These are phyloP conservation scores for Candida easanensis DNA, from an alignment of 805 yeast species.

Conservation along the genomic window DNA sequence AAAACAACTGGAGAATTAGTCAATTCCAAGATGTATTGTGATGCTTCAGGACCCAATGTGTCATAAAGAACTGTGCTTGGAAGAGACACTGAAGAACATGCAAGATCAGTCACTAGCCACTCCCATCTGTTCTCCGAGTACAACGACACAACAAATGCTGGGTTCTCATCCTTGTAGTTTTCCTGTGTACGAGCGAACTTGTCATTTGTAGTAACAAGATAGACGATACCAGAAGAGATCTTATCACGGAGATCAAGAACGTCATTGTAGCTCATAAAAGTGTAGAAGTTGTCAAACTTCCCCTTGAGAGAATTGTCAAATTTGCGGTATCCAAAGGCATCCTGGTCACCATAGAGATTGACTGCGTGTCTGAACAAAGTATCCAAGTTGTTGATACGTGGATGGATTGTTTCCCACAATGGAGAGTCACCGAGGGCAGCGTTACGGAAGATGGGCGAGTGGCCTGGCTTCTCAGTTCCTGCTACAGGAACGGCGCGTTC, in stretches of 20 bases:
- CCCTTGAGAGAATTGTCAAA: slow-evolving; percentile 28
- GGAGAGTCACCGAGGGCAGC: slow-evolving; percentile 1
- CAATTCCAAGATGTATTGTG: slow-evolving; percentile 56
- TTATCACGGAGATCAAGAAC: slow-evolving; percentile 39
- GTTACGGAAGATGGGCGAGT: slow-evolving; percentile 12
- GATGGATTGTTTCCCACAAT: slow-evolving; percentile 5
- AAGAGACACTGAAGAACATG: slow-evolving; percentile 38
- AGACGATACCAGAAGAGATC: slow-evolving; percentile 53
- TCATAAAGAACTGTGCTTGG: slow-evolving; percentile 52
- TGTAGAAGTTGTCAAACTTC: slow-evolving; percentile 39
- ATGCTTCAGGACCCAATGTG: slow-evolving; percentile 55
- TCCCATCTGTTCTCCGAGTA: slow-evolving; percentile 57
- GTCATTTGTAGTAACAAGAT: slow-evolving; percentile 26
- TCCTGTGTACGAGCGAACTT: slow-evolving; percentile 35
- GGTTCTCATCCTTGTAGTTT: slow-evolving; percentile 6
- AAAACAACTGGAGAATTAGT: slow-evolving; percentile 64
- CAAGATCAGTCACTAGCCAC: slow-evolving; percentile 67
- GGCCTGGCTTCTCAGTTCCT: slow-evolving; percentile 5
- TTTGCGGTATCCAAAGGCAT: slow-evolving; percentile 37
- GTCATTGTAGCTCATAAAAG: slow-evolving; percentile 37
- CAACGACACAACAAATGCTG: slow-evolving; percentile 37
- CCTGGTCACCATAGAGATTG: slow-evolving; percentile 23
- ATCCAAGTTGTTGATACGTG: slow-evolving; percentile 8
- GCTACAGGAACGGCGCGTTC: slow-evolving; percentile 6
- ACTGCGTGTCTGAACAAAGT: slow-evolving; percentile 20